These are phyloP conservation scores for Graphilbum fragrans DNA, from an alignment of 2,329 filamentous ascomycete species.

Conservation along the genomic window DNA sequence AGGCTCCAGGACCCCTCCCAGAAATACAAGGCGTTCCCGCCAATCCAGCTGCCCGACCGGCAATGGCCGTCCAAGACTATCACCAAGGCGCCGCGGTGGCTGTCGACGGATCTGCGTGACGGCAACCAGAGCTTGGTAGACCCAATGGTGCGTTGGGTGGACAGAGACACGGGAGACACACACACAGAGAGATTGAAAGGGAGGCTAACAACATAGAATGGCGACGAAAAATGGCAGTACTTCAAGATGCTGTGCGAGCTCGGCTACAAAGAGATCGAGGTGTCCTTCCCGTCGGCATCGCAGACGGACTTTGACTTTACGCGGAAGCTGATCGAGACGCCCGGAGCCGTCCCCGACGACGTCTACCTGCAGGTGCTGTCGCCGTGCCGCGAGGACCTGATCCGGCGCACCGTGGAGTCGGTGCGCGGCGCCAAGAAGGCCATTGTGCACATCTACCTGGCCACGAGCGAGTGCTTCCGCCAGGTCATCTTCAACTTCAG, in stretches of 20 bases:
- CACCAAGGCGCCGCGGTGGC: conserved; percentile 79
- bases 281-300: conserved; percentile 88
- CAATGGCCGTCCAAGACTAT: conserved; percentile 79
- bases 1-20: conserved; percentile 66
- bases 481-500: conserved; percentile 80
- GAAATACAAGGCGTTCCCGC: conserved; percentile 63
- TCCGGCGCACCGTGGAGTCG: conserved; percentile 78
- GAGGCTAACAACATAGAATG: conserved; percentile 44
- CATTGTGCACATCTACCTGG: conserved; percentile 89
- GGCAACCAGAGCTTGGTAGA: conserved; percentile 89
- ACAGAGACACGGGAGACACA: neutral
- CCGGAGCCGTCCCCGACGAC: conserved; percentile 73
- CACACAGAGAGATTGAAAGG: neutral
- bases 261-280: conserved; percentile 96
- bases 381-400: conserved; percentile 84
- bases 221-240: conserved; percentile 88
- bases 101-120: conserved; percentile 79
- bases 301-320: conserved; percentile 97
- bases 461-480: conserved; percentile 92
- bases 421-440: conserved; percentile 85
- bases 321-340: conserved; percentile 71
- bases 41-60: conserved; percentile 53
- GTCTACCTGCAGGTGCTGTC: conserved; percentile 87
- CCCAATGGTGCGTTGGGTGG: conserved; percentile 61
- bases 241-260: conserved; percentile 89